phyloP scores from a whole-genome alignment of 352 stramenopile species.

The Phytopythium helicoides region DNA sequence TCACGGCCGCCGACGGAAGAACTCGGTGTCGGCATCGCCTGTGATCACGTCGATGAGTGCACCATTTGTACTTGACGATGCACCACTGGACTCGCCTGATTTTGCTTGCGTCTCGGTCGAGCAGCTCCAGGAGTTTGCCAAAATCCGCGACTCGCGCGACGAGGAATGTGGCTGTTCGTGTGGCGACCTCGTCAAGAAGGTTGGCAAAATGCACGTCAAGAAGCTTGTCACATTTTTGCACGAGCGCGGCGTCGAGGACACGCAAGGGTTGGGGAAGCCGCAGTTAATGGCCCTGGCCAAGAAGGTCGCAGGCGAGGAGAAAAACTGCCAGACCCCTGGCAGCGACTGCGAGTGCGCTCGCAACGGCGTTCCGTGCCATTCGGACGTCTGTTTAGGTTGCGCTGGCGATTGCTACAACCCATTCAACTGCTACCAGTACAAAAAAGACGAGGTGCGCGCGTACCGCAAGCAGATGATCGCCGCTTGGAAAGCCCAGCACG shows the following conservation, averaged over 20 bases:
- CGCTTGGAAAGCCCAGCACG: conserved; percentile 37
- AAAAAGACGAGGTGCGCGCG: conserved; percentile 55
- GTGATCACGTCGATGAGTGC: conserved; percentile 16
- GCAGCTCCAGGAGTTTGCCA: conserved; percentile 79
- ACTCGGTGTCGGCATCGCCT: conserved; percentile 23
- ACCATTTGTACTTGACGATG: conserved; percentile 14
- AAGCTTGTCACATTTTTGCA: conserved; percentile 69
- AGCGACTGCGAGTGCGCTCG: conserved; percentile 70
- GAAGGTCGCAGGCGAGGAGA: conserved; percentile 51
- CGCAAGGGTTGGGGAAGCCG: conserved; percentile 43
- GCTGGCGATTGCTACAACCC: conserved; percentile 72
- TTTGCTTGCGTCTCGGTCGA: conserved; percentile 81
- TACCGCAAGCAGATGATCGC: conserved; percentile 74
- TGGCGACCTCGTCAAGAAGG: conserved; percentile 70
- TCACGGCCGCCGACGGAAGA: conserved; percentile 24
- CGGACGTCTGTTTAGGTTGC: conserved; percentile 73
- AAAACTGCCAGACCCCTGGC: conserved; percentile 67
- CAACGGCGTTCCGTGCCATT: conserved; percentile 75
- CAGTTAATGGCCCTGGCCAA: conserved; percentile 71
- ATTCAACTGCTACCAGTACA: conserved; percentile 71
- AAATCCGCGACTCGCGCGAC: conserved; percentile 80
- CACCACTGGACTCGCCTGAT: conserved; percentile 37
- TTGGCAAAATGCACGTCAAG: conserved; percentile 84
- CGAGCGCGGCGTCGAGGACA: conserved; percentile 39
- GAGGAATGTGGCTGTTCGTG: conserved; percentile 76